These are phyloP conservation scores for Colletotrichum orbiculare DNA, from an alignment of 2,329 filamentous ascomycete species.

Conservation along the genomic window DNA sequence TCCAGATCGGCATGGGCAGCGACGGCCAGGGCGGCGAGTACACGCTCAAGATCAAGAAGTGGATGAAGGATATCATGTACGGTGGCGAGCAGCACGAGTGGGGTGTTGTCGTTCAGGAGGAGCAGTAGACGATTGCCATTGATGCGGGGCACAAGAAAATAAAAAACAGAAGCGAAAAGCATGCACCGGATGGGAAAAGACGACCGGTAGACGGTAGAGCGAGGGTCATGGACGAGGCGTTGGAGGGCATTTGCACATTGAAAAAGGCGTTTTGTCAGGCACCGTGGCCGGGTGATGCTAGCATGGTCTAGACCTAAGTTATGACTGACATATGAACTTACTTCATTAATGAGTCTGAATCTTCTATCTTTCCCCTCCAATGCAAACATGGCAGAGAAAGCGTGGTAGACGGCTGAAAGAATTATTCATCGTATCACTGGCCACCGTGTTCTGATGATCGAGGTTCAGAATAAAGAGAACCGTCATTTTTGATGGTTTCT, in stretches of 20 bases:
- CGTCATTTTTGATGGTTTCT: too few relatives aligned
- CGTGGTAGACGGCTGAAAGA: too few relatives aligned
- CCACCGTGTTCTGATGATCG: too few relatives aligned
- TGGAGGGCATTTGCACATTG: slow-evolving; percentile 1
- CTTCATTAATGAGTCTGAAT: too few relatives aligned
- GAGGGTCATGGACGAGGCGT: background rate
- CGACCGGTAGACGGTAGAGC: background rate
- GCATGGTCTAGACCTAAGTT: too few relatives aligned
- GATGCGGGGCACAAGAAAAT: background rate
- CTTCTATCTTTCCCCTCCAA: too few relatives aligned
- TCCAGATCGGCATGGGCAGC: slow-evolving; percentile 70
- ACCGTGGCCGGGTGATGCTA: too few relatives aligned
- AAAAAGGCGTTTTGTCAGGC: background rate
- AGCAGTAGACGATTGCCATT: slow-evolving; percentile 48
- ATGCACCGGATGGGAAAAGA: background rate
- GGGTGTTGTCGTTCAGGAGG: slow-evolving; percentile 75
- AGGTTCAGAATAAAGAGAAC: too few relatives aligned
- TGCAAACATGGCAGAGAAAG: too few relatives aligned
- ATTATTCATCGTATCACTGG: too few relatives aligned
- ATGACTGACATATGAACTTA: too few relatives aligned
- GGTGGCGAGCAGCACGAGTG: slow-evolving; percentile 75
- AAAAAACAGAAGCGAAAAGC: background rate
- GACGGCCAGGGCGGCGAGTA: slow-evolving; percentile 64
- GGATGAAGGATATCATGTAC: slow-evolving; percentile 80
- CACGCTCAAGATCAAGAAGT: slow-evolving; percentile 72